Percentiles rank a stretch among this genome's conserved stretches.
phyloP scores from a whole-genome alignment of 2,329 filamentous ascomycete genomes.

The Apiospora sp. region DNA sequence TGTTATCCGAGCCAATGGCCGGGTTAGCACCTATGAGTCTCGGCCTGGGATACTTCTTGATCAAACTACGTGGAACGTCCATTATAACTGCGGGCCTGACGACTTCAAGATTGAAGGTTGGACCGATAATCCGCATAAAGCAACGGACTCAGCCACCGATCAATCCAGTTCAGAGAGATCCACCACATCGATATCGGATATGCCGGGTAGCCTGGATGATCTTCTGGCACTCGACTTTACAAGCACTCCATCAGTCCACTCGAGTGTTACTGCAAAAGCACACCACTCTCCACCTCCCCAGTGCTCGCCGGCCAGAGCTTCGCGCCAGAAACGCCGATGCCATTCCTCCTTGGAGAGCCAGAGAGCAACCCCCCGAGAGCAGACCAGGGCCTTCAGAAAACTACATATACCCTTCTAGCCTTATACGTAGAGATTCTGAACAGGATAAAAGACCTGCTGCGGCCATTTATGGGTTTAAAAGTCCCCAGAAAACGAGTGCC shows the following conservation, averaged over 20 bases:
- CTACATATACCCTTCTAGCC: constrained; percentile 5
- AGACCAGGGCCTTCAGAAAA: constrained; percentile 1
- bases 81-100: constrained; percentile 2
- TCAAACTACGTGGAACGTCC: background rate
- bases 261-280: background rate
- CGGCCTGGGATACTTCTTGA: constrained; percentile 3
- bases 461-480: background rate
- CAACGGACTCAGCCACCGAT: constrained; percentile 6
- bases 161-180: constrained; percentile 1
- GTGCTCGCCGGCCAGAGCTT: constrained; percentile 7
- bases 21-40: constrained; percentile 5
- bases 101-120: constrained; percentile 8
- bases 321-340: constrained; percentile 5
- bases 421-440: background rate
- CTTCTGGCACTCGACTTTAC: constrained; percentile 8
- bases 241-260: background rate
- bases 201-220: background rate
- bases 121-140: background rate
- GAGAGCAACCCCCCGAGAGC: constrained; percentile 6
- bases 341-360: constrained; percentile 9
- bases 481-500: background rate
- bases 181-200: background rate
- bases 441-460: background rate
- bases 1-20: constrained; percentile 5
- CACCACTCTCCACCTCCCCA: background rate